These are phyloP conservation scores for Globisporangium carolinianum DNA, from an alignment of 352 stramenopile genomes.

Conservation along the genomic window DNA sequence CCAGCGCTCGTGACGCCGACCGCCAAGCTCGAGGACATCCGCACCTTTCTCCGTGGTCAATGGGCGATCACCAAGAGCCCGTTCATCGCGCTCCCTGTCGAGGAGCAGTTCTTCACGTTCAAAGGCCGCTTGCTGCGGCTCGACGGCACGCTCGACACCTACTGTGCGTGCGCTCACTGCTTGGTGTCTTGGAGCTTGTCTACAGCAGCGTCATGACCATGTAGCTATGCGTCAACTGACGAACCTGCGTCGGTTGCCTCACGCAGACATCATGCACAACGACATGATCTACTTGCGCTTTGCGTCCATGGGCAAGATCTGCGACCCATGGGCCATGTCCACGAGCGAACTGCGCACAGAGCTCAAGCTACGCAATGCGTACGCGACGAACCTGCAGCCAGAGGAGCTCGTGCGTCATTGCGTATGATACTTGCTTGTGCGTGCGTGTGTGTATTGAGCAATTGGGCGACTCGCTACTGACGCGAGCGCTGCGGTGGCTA, in stretches of 20 bases:
- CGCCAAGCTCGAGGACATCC: slow-evolving; percentile 37
- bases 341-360: slow-evolving; percentile 62
- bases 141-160: slow-evolving; percentile 50
- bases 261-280: slow-evolving; percentile 50
- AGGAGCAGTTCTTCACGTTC: slow-evolving; percentile 69
- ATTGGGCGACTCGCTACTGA: no score
- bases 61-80: slow-evolving; percentile 58
- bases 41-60: slow-evolving; percentile 49
- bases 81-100: slow-evolving; percentile 28
- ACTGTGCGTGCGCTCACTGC: slow-evolving; percentile 30
- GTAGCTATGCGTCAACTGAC: not conserved
- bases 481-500: no score
- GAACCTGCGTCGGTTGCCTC: no score
- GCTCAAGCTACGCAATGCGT: slow-evolving; percentile 46
- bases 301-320: slow-evolving; percentile 51
- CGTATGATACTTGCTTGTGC: not conserved
- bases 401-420: slow-evolving; percentile 47
- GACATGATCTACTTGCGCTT: slow-evolving; percentile 75
- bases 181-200: no score
- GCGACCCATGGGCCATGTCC: slow-evolving; percentile 69
- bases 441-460: no score
- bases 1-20: slow-evolving; percentile 33
- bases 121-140: slow-evolving; percentile 60
- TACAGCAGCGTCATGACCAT: not conserved
- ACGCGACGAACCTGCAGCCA: slow-evolving; percentile 55